These are phyloP conservation scores for Botrytis sinoallii DNA, from an alignment of 2,329 filamentous ascomycete genomes.

Conservation along the genomic window DNA sequence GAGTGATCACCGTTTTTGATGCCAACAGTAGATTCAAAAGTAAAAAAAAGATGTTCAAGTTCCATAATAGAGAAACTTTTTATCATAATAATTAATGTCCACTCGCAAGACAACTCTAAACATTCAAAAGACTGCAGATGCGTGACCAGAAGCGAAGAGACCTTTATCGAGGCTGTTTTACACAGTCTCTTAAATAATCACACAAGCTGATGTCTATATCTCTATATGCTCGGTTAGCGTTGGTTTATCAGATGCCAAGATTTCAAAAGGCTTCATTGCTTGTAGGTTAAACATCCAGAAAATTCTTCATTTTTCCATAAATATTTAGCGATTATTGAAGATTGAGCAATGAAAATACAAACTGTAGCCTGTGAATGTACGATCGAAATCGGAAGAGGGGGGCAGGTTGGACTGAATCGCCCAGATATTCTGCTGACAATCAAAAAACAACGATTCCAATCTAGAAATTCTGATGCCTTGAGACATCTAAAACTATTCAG, in stretches of 20 bases:
- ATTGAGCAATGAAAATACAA: not conserved
- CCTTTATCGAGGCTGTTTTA: not conserved
- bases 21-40: not conserved
- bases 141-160: fast-evolving
- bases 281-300: not conserved
- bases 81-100: not conserved
- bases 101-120: not conserved
- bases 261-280: not conserved
- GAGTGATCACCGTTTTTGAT: not conserved
- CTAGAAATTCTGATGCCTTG: not conserved
- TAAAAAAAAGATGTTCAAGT: not conserved
- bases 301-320: not conserved
- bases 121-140: fast-evolving
- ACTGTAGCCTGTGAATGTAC: fast-evolving
- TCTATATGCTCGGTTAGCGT: not conserved
- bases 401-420: too few species aligned
- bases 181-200: not conserved
- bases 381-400: not conserved
- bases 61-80: not conserved
- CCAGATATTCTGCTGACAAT: fast-evolving
- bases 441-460: not conserved
- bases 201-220: not conserved
- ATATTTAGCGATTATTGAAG: not conserved
- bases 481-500: not conserved
- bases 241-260: not conserved